Evolutionary conservation across 2,329 filamentous ascomycete species (phyloP).

Genomic region (Trichoderma afroharzianum): DNA sequence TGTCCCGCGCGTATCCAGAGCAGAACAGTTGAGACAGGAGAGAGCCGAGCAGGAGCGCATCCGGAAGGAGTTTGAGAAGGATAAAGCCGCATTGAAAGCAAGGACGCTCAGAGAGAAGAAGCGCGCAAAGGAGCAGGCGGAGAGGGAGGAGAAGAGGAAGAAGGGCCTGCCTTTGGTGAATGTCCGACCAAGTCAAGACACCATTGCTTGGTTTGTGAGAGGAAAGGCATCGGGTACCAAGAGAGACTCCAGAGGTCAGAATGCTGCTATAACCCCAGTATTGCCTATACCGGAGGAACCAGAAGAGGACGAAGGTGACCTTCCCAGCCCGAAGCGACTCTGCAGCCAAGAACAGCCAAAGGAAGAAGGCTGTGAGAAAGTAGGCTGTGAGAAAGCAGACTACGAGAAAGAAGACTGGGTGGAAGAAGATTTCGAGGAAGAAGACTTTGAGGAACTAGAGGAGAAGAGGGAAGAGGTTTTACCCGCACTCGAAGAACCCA

Average conservation of each 20-base stretch:
- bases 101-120: constrained; percentile 52
- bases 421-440: background rate
- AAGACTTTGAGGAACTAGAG: background rate
- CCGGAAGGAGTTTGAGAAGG: constrained; percentile 49
- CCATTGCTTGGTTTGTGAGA: constrained; percentile 51
- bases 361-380: background rate
- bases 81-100: constrained; percentile 46
- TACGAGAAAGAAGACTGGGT: background rate
- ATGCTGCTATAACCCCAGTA: background rate
- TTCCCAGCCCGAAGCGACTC: background rate
- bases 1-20: constrained; percentile 37
- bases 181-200: constrained; percentile 55
- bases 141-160: constrained; percentile 48
- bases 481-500: background rate
- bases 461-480: background rate
- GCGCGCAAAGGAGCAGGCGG: constrained; percentile 49
- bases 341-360: background rate
- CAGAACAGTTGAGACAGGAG: constrained; percentile 38
- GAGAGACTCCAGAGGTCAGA: constrained; percentile 25
- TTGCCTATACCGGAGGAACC: constrained; percentile 18
- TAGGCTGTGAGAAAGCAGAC: no score
- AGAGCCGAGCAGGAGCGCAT: constrained; percentile 53
- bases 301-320: constrained; percentile 20
- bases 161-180: constrained; percentile 52
- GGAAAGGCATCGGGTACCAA: constrained; percentile 33